These are phyloP conservation scores for Malus sieversii DNA, from an alignment of 306 rosid genomes.

Conservation along the genomic window DNA sequence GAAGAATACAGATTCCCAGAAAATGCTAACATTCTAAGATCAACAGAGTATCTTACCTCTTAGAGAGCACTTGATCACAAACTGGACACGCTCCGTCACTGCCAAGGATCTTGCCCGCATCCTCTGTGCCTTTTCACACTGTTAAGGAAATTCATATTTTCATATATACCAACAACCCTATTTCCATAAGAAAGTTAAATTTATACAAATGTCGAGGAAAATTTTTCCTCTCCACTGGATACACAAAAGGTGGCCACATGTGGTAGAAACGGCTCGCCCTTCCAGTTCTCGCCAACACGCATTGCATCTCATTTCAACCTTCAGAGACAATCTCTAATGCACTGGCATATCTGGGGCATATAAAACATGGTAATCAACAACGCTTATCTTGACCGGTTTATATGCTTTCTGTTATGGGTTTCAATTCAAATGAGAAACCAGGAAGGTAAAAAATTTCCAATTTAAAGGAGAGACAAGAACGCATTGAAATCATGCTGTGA, in stretches of 20 bases:
- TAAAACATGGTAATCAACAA: constrained; percentile 12
- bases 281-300: constrained; percentile 97
- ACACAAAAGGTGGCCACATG: constrained; percentile 93
- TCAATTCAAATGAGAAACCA: background rate
- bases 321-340: constrained; percentile 24
- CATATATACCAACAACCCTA: background rate
- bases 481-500: too few species aligned
- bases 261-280: constrained; percentile 86
- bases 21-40: background rate
- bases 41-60: constrained; percentile 45
- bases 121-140: constrained; percentile 69
- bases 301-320: constrained; percentile 92
- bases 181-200: background rate
- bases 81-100: constrained; percentile 91
- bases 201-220: background rate
- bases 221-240: constrained; percentile 34
- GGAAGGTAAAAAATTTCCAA: too few species aligned
- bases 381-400: background rate
- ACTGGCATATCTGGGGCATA: constrained; percentile 28
- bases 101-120: constrained; percentile 85
- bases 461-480: too few species aligned
- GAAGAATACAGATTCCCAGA: constrained; percentile 7
- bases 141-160: constrained; percentile 38
- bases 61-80: constrained; percentile 97
- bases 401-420: background rate